Conservation (phyloP, 805 yeast species). For the Gaillardinia entomophila region DNA sequence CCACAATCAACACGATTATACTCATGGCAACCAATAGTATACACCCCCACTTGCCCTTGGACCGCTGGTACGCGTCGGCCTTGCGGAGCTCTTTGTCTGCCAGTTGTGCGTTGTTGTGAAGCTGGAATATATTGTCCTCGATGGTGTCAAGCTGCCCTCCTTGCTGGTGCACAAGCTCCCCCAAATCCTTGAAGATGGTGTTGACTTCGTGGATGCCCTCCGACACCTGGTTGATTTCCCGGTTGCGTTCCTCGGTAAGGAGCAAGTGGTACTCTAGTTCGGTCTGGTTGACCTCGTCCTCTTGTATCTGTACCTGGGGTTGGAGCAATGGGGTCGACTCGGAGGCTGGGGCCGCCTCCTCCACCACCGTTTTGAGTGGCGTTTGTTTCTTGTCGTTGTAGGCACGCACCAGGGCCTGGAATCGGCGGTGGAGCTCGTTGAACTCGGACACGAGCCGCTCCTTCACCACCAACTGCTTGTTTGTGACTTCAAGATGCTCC, state of each 20-base stretch:
- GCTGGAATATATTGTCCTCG: conserved; percentile 67
- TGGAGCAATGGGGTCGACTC: conserved; percentile 38
- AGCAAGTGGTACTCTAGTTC: conserved; percentile 59
- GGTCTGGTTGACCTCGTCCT: conserved; percentile 37
- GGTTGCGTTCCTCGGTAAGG: conserved; percentile 65
- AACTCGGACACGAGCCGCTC: conserved; percentile 55
- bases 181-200: conserved; percentile 76
- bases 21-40: conserved; percentile 54
- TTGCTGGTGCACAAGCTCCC: conserved; percentile 73
- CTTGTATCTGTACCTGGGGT: conserved; percentile 21
- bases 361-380: conserved; percentile 15
- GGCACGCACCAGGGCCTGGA: conserved; percentile 37
- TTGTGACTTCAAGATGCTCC: conserved; percentile 25
- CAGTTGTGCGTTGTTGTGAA: conserved; percentile 58
- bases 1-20: conserved; percentile 51
- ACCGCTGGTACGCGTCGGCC: conserved; percentile 71
- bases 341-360: conserved; percentile 8
- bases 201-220: conserved; percentile 82
- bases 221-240: conserved; percentile 66
- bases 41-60: conserved; percentile 70
- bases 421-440: conserved; percentile 39
- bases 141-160: conserved; percentile 80
- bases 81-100: conserved; percentile 66
- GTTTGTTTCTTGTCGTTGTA: conserved; percentile 43
- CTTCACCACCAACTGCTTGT: conserved; percentile 38